These are phyloP conservation scores for Shiraia sp. DNA, from an alignment of 2,329 filamentous ascomycete species.

Conservation along the genomic window DNA sequence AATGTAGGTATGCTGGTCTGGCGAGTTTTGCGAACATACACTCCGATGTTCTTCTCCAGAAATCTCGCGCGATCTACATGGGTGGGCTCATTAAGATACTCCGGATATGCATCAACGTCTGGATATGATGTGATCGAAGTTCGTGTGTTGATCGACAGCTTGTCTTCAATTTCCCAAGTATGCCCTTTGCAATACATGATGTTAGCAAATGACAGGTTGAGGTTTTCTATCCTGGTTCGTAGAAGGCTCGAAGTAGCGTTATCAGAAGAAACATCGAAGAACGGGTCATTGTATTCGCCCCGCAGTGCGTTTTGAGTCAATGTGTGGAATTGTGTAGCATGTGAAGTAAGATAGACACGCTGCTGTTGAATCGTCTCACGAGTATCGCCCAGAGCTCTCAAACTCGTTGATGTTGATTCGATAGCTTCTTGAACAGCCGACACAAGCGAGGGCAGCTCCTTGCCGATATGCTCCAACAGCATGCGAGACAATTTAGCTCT, in stretches of 20 bases:
- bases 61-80: slow-evolving; percentile 15
- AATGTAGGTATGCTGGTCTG: slow-evolving; percentile 21
- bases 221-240: slow-evolving; percentile 29
- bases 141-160: neutral
- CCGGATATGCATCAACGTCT: slow-evolving; percentile 13
- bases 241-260: slow-evolving; percentile 34
- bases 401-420: slow-evolving; percentile 7
- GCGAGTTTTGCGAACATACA: slow-evolving; percentile 21
- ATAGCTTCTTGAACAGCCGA: slow-evolving; percentile 20
- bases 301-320: slow-evolving; percentile 25
- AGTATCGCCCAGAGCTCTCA: slow-evolving; percentile 22
- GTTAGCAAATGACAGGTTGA: slow-evolving; percentile 29
- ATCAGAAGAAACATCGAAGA: slow-evolving; percentile 20
- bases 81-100: slow-evolving; percentile 9
- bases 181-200: slow-evolving; percentile 33
- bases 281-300: slow-evolving; percentile 25
- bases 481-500: slow-evolving; percentile 32
- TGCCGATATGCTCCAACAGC: slow-evolving; percentile 37
- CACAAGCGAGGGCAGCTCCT: slow-evolving; percentile 29
- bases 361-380: slow-evolving; percentile 25
- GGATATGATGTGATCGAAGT: neutral
- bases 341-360: slow-evolving; percentile 23
- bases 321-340: slow-evolving; percentile 21
- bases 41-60: slow-evolving; percentile 18
- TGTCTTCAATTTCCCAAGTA: slow-evolving; percentile 20